Percentiles rank a stretch among this genome's conserved stretches.
Evolutionary conservation across 2,329 filamentous ascomycete species (phyloP).

Genomic region (Orbilia oligospora): DNA sequence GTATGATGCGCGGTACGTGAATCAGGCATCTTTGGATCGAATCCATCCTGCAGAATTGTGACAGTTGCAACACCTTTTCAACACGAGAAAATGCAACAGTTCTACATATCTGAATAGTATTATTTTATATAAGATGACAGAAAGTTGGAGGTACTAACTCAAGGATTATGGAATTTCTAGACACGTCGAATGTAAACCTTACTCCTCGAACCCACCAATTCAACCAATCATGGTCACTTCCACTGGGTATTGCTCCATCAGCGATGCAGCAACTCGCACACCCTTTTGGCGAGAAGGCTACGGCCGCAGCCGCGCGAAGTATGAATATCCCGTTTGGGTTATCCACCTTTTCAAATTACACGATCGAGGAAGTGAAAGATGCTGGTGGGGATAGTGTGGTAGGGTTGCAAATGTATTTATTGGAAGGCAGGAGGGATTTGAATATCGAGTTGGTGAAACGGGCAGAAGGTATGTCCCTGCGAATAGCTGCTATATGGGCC

Average conservation of each 20-base stretch:
- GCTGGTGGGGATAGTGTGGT: conserved; percentile 42
- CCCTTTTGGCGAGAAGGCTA: conserved; percentile 71
- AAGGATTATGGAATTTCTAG: conserved; percentile 50
- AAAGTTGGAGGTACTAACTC: neutral
- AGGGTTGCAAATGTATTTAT: conserved; percentile 45
- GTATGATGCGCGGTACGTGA: conserved; percentile 67
- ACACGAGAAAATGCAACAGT: conserved; percentile 24
- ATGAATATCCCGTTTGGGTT: conserved; percentile 39
- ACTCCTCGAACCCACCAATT: neutral
- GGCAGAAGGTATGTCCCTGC: conserved; percentile 69
- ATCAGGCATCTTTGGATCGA: neutral
- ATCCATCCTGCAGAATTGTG: neutral
- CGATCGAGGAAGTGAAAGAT: conserved; percentile 39
- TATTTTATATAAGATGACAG: neutral
- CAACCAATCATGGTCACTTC: conserved; percentile 66
- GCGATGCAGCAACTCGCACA: conserved; percentile 72
- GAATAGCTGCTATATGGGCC: neutral
- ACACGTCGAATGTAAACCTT: conserved; percentile 63
- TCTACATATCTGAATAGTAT: neutral
- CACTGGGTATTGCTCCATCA: conserved; percentile 72
- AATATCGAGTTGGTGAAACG: conserved; percentile 65
- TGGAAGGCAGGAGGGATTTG: conserved; percentile 44
- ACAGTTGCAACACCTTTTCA: conserved; percentile 60
- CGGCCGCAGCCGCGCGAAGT: conserved; percentile 69
- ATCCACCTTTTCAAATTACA: conserved; percentile 51